phyloP scores from a whole-genome alignment of 2,329 filamentous ascomycete genomes.

The Fusarium succisae region DNA sequence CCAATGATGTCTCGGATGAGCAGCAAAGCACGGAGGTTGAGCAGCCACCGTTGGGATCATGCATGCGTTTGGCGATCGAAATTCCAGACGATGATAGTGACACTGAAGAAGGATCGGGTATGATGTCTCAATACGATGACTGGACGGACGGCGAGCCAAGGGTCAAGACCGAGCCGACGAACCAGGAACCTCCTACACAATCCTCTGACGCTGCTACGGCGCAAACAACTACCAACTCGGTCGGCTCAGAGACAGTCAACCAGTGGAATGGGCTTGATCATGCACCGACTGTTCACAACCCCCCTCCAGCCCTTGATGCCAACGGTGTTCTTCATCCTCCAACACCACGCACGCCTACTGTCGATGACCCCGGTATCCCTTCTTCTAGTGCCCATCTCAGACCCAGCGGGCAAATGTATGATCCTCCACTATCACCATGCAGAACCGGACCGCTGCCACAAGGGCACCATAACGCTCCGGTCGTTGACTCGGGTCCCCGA shows the following conservation, averaged over 20 bases:
- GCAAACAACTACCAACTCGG: too few relatives aligned
- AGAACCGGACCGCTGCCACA: fast-evolving
- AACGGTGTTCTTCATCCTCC: background rate
- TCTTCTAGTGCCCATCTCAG: background rate
- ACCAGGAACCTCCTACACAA: background rate
- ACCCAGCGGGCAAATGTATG: too few relatives aligned
- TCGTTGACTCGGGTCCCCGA: fast-evolving
- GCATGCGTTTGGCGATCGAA: background rate
- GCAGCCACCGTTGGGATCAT: background rate
- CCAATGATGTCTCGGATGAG: fast-evolving
- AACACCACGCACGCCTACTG: fast-evolving
- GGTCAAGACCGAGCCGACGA: background rate
- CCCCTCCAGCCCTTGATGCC: fast-evolving
- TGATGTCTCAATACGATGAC: background rate
- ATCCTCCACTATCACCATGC: background rate
- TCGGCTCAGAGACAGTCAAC: fast-evolving
- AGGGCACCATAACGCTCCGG: background rate
- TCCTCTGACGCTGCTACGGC: background rate
- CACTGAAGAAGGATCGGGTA: background rate
- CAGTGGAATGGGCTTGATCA: background rate
- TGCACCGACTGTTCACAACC: background rate
- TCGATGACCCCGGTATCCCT: fast-evolving
- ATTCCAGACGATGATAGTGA: background rate
- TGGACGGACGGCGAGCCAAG: background rate
- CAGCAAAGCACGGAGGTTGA: background rate